phyloP scores from a whole-genome alignment of 2,329 filamentous ascomycete genomes.

The Myriosclerotinia curreyana region DNA sequence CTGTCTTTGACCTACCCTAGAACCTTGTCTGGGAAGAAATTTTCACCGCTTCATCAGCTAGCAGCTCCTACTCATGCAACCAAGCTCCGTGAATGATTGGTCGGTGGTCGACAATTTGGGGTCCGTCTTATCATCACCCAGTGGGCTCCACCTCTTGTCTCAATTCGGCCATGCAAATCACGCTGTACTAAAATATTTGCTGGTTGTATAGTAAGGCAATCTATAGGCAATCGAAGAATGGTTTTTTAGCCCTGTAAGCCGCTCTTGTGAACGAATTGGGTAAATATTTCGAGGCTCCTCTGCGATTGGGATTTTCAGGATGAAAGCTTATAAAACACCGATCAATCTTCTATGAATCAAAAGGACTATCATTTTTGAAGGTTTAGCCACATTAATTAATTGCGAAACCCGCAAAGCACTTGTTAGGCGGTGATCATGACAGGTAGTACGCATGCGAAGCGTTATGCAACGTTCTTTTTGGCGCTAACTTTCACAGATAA shows the following conservation, averaged over 20 bases:
- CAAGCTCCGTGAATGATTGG: background rate
- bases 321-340: background rate
- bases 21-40: background rate
- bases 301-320: background rate
- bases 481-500: slow-evolving; percentile 1
- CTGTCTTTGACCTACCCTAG: background rate
- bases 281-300: background rate
- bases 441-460: background rate
- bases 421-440: background rate
- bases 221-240: background rate
- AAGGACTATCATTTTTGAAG: background rate
- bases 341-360: background rate
- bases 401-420: background rate
- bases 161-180: background rate
- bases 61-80: background rate
- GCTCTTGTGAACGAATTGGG: background rate
- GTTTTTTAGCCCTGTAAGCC: background rate
- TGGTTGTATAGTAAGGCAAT: background rate
- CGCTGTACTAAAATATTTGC: background rate
- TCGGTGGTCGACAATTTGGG: background rate
- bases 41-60: background rate
- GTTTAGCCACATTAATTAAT: background rate
- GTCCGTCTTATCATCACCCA: background rate
- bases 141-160: background rate
- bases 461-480: background rate